Base-by-base conservation (phyloP, 2,329 filamentous ascomycete species). In the Ophiostoma triangulosporum region DNA sequence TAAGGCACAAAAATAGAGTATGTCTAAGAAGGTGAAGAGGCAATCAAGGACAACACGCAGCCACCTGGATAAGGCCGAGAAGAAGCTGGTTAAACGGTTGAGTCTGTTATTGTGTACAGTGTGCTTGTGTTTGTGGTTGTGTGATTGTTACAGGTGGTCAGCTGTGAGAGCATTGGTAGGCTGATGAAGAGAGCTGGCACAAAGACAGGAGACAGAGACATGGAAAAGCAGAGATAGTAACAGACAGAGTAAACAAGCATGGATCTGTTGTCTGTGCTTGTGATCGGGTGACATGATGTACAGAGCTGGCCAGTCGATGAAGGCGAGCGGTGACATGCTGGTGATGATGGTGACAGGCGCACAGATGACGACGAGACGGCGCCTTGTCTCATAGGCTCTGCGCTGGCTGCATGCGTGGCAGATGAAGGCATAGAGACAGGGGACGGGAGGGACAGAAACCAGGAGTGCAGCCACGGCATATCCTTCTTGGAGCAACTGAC, bases 351-450 rank as follows among this genome's bases (percentile, higher is more conserved):
- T 48, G 8, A 48, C 26, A 17, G 14, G 15, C 15, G 26, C 26
- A 48, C 43, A 31, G 43, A 48, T 32, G 46, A 29, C 29, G 26
- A 50, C 33, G 20, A 22, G 29, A 26, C 32, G 17, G 31, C 6
- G 14, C 7, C n/a, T 15, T 50, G 48, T 50, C 48, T 36, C 11
- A 33, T 50, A 22, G 46, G 46, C 17, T 48, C 29, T 48, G 46
- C 46, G 46, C 46, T 33, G 46, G 46, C 46, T 43, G 15, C 29
- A 22, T 48, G 29, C 46, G 46, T 48, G 46, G 46, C 46, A 29
- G 43, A 3, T n/a, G n/a, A n/a, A n/a, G n/a, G n/a, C n/a, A 27
- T 4, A 22, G 9, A 12, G 12, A 48, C 7, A 20, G n/a, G 6
- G 6, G 26, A 29, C 6, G n/a, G 14, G 26, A 31, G 12, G 22